A percentile compares a stretch with the other conserved stretches of the same genome.
Conservation (phyloP, 1,284 basidiomycete species). For the Rhodofomes roseus region DNA sequence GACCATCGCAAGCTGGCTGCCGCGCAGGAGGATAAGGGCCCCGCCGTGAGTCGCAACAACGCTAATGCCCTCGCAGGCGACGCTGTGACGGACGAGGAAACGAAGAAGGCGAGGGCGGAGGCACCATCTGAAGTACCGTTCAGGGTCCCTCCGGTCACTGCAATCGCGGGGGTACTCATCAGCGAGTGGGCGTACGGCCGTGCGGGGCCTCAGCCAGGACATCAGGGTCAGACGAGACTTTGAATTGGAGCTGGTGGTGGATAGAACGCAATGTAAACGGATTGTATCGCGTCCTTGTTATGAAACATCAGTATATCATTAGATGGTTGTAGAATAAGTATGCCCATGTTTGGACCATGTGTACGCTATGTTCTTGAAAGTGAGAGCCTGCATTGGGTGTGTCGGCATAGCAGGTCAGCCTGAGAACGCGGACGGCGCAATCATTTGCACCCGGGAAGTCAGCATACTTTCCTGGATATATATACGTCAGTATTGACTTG, state of each 20-base stretch:
- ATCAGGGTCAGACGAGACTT: not conserved
- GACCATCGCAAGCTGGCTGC: slow-evolving; percentile 59
- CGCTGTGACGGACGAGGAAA: slow-evolving; percentile 3
- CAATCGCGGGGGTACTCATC: slow-evolving; percentile 71
- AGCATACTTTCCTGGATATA: not conserved
- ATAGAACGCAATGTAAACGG: too few species aligned
- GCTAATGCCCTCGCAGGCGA: slow-evolving; percentile 10
- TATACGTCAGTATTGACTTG: not conserved
- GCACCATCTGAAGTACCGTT: slow-evolving; percentile 41
- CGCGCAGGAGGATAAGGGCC: slow-evolving; percentile 15
- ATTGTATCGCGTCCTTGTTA: too few species aligned
- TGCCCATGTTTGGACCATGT: too few species aligned
- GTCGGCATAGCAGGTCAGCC: too few species aligned
- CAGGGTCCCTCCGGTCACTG: slow-evolving; percentile 63
- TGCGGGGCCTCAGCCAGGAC: slow-evolving; percentile 5
- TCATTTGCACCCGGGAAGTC: not conserved
- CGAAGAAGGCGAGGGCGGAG: slow-evolving; percentile 3
- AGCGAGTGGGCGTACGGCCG: slow-evolving; percentile 58
- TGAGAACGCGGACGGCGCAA: not conserved
- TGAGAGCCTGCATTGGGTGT: too few species aligned
- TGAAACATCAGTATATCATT: too few species aligned
- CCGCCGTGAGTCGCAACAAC: slow-evolving; percentile 6
- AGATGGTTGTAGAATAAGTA: too few species aligned
- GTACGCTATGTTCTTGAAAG: too few species aligned
- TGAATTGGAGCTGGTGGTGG: too few species aligned